A percentile compares a stretch with the other conserved stretches of the same genome.
Conservation (phyloP, 2,329 filamentous ascomycete genomes). For the Metarhizium humberi region DNA sequence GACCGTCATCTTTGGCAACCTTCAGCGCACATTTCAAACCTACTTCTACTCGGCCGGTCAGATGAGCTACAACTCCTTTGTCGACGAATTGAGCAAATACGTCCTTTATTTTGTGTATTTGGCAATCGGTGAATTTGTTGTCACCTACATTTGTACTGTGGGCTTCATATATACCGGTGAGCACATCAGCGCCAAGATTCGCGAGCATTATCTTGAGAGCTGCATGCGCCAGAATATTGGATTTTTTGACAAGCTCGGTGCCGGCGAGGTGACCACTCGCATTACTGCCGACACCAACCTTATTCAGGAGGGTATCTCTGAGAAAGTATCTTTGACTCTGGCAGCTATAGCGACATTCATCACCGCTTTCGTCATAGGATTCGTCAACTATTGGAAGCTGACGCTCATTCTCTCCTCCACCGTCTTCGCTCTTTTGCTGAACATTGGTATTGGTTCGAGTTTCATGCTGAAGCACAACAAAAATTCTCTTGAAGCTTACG, state of each 20-base stretch:
- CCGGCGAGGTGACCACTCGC: conserved; percentile 86
- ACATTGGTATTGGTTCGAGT: conserved; percentile 64
- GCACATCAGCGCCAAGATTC: conserved; percentile 68
- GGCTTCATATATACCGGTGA: conserved; percentile 86
- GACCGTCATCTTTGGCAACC: conserved; percentile 71
- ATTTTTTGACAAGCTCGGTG: conserved; percentile 87
- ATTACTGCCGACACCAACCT: conserved; percentile 92
- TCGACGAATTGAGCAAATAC: conserved; percentile 46
- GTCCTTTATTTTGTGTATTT: conserved; percentile 83
- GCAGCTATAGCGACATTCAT: conserved; percentile 74
- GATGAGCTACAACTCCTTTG: conserved; percentile 46
- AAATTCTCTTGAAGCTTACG: conserved; percentile 68
- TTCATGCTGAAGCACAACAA: conserved; percentile 79
- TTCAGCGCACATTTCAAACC: conserved; percentile 62
- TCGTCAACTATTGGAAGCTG: conserved; percentile 86
- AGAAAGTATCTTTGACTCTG: conserved; percentile 74
- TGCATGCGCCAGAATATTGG: conserved; percentile 84
- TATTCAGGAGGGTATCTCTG: conserved; percentile 86
- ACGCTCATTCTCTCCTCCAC: conserved; percentile 80
- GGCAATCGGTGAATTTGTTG: conserved; percentile 69
- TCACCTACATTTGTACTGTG: conserved; percentile 70
- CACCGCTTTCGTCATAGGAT: conserved; percentile 83
- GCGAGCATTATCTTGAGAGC: conserved; percentile 73
- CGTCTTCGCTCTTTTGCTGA: conserved; percentile 66
- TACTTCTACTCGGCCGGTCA: conserved; percentile 41